Base-by-base conservation (phyloP, 805 yeast genomes). In the Ogataea trehalophila region DNA sequence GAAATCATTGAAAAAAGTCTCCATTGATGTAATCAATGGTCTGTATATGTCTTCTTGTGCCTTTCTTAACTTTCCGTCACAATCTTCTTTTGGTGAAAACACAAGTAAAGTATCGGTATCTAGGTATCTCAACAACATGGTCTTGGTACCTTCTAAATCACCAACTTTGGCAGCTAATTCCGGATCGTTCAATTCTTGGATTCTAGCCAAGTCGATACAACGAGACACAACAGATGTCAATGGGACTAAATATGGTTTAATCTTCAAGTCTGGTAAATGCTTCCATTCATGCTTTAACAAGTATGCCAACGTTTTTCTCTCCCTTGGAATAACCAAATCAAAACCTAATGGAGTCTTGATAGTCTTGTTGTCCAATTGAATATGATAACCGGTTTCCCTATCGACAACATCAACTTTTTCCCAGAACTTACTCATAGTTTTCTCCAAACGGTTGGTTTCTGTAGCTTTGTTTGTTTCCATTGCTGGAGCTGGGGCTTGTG, bases 21-120 rank as follows among this genome's bases (percentile, higher is more conserved):
- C 92, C 63, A 83, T 82, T 42, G 81, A 80, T 39, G 67, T 65
- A 29, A 89, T 85, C 37, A 92, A 70, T 0, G 96, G 96, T 48
- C 82, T 66, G 66, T 88, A 95, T 46, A 75, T 68, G 55, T 81
- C 79, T 53, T 88, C 83, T 67, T 94, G 99, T n/a, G 79, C 88
- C 36, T 70, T 64, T 60, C 99, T 77, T 52, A 94, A 73, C 38
- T 71, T 73, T 9, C 98, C 98, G 55, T 87, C 91, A 62, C 86
- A 89, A 63, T 92, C 98, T 38, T 71, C 74, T 11, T 57, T 54
- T 13, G 97, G 95, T 1, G 97, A 83, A 60, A 91, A 85, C 8
- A 92, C 89, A 45, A 94, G 73, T 52, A 95, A 71, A 1, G 98
- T 90, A 66, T 94, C 99, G 0, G 99, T 94, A 64, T 94, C 99